A percentile compares a stretch with the other conserved stretches of the same genome.
Evolutionary conservation across 306 rosid genomes (phyloP).

Genomic region (Echinosophora koreensis): DNA sequence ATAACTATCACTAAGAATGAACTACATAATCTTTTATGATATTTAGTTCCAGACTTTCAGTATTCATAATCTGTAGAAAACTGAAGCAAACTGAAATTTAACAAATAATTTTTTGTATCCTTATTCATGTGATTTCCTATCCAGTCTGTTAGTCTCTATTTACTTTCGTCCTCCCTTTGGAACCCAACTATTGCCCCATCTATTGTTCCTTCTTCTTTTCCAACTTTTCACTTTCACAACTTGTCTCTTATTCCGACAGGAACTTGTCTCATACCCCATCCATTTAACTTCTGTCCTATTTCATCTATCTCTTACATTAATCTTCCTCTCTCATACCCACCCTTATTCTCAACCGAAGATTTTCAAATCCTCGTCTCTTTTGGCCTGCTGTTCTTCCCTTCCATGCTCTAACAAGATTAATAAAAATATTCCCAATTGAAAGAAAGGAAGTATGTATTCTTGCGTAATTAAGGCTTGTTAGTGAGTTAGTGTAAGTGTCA

Average conservation of each 20-base stretch:
- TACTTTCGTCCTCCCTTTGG: background rate
- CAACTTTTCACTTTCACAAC: background rate
- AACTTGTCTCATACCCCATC: constrained; percentile 2
- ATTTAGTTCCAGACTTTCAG: background rate
- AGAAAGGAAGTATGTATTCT: background rate
- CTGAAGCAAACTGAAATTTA: constrained; percentile 19
- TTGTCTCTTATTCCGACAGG: constrained; percentile 14
- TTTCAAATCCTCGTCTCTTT: constrained; percentile 1
- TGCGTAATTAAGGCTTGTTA: background rate
- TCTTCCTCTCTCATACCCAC: background rate
- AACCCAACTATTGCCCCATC: constrained; percentile 14
- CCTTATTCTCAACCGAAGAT: background rate
- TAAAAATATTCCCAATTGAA: constrained; percentile 11
- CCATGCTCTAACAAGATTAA: background rate
- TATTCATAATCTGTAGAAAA: background rate
- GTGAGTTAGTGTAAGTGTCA: too few relatives aligned
- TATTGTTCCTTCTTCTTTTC: background rate
- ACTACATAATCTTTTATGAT: constrained; percentile 1
- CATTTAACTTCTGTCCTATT: constrained; percentile 20
- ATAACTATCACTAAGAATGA: background rate
- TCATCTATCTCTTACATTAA: background rate
- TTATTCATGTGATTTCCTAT: background rate
- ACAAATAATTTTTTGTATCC: background rate
- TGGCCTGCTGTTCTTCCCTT: constrained; percentile 1
- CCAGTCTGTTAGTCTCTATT: constrained; percentile 1